These are phyloP conservation scores for Closterium sp. DNA, from an alignment of 139 green algal species.

Conservation along the genomic window DNA sequence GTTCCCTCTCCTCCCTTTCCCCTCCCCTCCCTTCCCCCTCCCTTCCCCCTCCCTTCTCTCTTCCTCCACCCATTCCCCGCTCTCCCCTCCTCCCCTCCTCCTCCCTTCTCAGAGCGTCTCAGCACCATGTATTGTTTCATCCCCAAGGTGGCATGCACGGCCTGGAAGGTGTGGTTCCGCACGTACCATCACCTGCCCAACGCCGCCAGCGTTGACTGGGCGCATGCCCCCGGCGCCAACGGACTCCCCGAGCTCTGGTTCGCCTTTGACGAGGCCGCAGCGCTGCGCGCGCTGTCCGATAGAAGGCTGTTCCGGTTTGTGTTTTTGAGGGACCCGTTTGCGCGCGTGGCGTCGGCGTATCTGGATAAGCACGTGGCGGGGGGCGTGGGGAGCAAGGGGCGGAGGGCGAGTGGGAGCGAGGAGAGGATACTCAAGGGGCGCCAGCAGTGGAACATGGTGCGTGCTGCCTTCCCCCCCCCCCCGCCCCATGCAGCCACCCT, in stretches of 20 bases:
- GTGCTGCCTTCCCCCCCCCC: neutral
- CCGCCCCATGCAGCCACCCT: neutral
- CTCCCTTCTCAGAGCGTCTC: too few relatives aligned
- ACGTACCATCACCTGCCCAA: too few relatives aligned
- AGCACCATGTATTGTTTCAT: too few relatives aligned
- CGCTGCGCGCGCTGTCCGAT: neutral
- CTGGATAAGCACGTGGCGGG: conserved; percentile 2
- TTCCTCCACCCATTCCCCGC: too few relatives aligned
- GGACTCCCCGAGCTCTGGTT: neutral
- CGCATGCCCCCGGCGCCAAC: neutral
- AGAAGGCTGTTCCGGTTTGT: conserved; percentile 1
- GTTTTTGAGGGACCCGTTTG: neutral
- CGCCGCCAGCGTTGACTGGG: too few relatives aligned
- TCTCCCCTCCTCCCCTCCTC: too few relatives aligned
- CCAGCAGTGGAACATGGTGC: neutral
- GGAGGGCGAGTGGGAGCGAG: neutral
- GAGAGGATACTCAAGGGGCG: too few relatives aligned
- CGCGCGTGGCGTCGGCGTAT: conserved; percentile 2
- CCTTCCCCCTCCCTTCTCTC: too few relatives aligned
- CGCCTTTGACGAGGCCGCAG: neutral
- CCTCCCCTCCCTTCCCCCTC: too few relatives aligned
- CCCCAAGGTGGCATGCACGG: too few relatives aligned
- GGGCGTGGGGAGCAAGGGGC: neutral
- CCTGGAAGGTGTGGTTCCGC: too few relatives aligned
- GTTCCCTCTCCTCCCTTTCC: neutral